Evolutionary conservation across 495 filamentous ascomycete species (phyloP).

Genomic region (Xylaria curta): DNA sequence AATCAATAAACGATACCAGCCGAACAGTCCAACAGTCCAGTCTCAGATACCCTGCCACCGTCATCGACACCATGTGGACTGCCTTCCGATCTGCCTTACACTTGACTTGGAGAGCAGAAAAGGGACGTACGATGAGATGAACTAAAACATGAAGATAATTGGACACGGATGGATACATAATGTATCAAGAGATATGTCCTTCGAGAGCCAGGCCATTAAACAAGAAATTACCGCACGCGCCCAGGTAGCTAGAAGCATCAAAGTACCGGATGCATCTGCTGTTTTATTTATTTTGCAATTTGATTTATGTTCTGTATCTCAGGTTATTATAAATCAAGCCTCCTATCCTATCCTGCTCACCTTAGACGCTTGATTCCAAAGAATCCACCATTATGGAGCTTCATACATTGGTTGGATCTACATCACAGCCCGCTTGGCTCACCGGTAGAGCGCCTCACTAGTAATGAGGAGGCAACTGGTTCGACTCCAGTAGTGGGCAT

Average conservation of each 20-base stretch:
- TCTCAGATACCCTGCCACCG: not conserved
- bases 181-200: not conserved
- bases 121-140: not conserved
- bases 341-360: not conserved
- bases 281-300: not conserved
- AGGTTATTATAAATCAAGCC: not conserved
- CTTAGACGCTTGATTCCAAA: not conserved
- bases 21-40: not conserved
- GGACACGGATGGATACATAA: not conserved
- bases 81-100: no score
- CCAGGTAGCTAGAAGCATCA: no score
- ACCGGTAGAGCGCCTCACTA: constrained; percentile 31
- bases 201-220: not conserved
- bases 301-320: not conserved
- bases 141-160: not conserved
- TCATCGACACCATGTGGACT: no score
- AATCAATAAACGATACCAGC: not conserved
- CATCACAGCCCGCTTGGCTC: constrained; percentile 27
- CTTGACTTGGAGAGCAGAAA: no score
- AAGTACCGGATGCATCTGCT: no score
- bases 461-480: constrained; percentile 31
- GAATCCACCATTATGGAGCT: no score
- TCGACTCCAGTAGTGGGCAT: constrained; percentile 31
- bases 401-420: no score
- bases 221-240: not conserved